A percentile compares a stretch with the other conserved stretches of the same genome.
Conservation (phyloP, 169 alveolate species). For the Babesia sp. region DNA sequence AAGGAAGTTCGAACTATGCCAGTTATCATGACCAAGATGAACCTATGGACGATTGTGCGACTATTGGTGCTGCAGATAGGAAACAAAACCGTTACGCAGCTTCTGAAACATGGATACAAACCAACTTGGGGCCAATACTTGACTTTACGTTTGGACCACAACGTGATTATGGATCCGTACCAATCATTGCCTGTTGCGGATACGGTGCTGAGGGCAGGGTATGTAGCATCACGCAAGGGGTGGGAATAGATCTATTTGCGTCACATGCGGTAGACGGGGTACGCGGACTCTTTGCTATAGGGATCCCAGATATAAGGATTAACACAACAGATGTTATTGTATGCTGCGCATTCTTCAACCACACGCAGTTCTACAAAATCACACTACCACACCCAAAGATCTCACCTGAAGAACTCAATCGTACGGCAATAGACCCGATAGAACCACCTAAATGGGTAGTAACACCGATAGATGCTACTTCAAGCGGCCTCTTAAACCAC, state of each 20-base stretch:
- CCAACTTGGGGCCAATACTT: conserved; percentile 61
- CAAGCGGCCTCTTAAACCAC: background rate
- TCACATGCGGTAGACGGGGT: conserved; percentile 32
- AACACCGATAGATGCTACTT: background rate
- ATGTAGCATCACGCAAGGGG: conserved; percentile 49
- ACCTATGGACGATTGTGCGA: background rate
- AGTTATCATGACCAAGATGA: background rate
- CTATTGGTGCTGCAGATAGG: background rate
- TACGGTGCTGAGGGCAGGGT: conserved; percentile 51
- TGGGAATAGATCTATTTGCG: conserved; percentile 27
- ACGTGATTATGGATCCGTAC: conserved; percentile 9
- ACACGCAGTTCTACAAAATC: conserved; percentile 38
- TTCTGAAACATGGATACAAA: conserved; percentile 46
- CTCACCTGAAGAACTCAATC: background rate
- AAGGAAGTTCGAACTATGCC: background rate
- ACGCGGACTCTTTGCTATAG: conserved; percentile 12
- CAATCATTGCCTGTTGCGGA: conserved; percentile 66
- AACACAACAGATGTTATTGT: background rate
- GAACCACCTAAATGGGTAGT: conserved; percentile 5
- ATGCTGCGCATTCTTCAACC: conserved; percentile 46
- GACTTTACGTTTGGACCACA: conserved; percentile 58
- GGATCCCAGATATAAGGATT: background rate
- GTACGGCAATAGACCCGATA: background rate
- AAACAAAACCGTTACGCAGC: background rate
- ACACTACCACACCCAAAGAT: background rate